phyloP scores from a whole-genome alignment of 164 flowering plant species.

The Buxus sempervirens region DNA sequence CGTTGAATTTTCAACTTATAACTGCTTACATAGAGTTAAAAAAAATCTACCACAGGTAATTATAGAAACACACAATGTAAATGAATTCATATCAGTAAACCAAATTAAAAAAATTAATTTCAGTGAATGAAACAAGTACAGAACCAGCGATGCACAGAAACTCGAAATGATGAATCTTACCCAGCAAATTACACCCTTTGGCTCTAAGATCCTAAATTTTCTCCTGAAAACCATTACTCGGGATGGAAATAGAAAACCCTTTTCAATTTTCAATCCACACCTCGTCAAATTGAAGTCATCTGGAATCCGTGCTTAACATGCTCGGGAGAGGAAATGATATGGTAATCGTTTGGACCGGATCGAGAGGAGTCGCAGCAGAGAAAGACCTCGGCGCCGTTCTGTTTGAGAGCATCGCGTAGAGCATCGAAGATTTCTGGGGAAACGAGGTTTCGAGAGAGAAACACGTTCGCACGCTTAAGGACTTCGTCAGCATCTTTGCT shows the following conservation, averaged over 20 bases:
- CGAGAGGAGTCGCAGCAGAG: conserved; percentile 87
- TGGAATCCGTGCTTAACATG: conserved; percentile 41
- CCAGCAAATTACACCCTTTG: conserved; percentile 80
- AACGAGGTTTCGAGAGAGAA: conserved; percentile 80
- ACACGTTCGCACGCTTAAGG: conserved; percentile 73
- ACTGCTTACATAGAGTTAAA: too few species aligned
- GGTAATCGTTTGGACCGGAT: conserved; percentile 61
- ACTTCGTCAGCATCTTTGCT: conserved; percentile 34
- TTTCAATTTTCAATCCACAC: background rate
- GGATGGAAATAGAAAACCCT: background rate
- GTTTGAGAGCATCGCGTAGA: conserved; percentile 81
- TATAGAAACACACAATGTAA: too few species aligned
- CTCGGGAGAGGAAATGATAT: conserved; percentile 68
- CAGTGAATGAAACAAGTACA: too few species aligned
- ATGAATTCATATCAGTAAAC: too few species aligned
- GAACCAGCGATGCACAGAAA: too few species aligned
- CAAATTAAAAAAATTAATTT: too few species aligned
- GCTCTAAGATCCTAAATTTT: conserved; percentile 75
- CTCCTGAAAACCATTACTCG: conserved; percentile 48
- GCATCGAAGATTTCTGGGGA: conserved; percentile 79
- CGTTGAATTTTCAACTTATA: too few species aligned
- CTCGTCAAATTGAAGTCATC: background rate
- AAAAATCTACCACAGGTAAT: too few species aligned
- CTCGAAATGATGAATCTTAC: too few species aligned
- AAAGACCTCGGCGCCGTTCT: conserved; percentile 66